phyloP scores from a whole-genome alignment of 257 asterid genomes.

The Scutellaria galericulata region DNA sequence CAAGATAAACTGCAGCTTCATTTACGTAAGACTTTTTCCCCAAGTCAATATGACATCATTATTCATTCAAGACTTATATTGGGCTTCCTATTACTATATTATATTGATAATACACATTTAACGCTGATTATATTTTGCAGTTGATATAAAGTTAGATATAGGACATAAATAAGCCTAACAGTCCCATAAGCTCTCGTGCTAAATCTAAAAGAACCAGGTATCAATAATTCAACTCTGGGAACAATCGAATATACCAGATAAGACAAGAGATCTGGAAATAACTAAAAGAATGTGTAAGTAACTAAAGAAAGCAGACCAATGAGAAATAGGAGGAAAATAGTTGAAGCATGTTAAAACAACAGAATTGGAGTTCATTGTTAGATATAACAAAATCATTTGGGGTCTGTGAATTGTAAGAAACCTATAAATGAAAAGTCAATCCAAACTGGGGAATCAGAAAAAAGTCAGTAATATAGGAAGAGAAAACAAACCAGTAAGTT shows the following conservation, averaged over 20 bases:
- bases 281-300: constrained; percentile 6
- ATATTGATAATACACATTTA: background rate
- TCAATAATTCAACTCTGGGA: background rate
- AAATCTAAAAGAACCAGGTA: background rate
- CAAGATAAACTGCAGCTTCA: constrained; percentile 26
- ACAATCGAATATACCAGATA: background rate
- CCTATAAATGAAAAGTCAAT: constrained; percentile 18
- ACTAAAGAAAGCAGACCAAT: constrained; percentile 23
- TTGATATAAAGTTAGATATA: constrained; percentile 17
- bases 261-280: constrained; percentile 22
- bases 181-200: constrained; percentile 20
- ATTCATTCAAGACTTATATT: constrained; percentile 30
- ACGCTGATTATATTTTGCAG: constrained; percentile 2
- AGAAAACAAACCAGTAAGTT: constrained; percentile 69
- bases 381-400: constrained; percentile 22
- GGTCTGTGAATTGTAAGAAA: constrained; percentile 15
- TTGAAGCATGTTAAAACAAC: constrained; percentile 24
- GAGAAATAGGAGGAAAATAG: constrained; percentile 8
- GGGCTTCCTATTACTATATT: constrained; percentile 1
- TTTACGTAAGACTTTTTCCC: constrained; percentile 24
- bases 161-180: constrained; percentile 27
- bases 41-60: constrained; percentile 28
- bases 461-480: constrained; percentile 30
- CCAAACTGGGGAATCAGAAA: constrained; percentile 28
- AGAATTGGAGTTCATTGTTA: background rate